phyloP scores from a whole-genome alignment of 1,284 basidiomycete species.

The Takashimella koratensis region DNA sequence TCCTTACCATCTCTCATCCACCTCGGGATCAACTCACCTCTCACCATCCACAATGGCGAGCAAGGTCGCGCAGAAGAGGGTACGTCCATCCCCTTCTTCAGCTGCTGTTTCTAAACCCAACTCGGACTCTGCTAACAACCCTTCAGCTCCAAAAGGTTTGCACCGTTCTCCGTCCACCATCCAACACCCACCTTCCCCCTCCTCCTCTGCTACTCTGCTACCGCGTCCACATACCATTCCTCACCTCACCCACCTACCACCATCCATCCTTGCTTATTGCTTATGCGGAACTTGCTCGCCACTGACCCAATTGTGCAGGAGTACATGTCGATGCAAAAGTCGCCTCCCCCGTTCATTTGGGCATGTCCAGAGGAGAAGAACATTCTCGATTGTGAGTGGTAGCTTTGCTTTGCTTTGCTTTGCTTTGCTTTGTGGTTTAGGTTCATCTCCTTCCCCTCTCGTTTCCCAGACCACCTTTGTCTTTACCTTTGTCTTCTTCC shows the following conservation, averaged over 20 bases:
- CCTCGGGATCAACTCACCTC: slow-evolving; percentile 6
- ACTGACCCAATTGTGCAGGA: slow-evolving; percentile 74
- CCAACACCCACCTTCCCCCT: neutral
- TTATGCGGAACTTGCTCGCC: neutral
- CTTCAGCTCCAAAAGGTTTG: slow-evolving; percentile 43
- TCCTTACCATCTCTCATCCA: neutral
- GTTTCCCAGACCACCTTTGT: neutral
- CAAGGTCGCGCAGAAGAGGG: slow-evolving; percentile 50
- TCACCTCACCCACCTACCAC: neutral
- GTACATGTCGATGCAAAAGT: slow-evolving; percentile 86
- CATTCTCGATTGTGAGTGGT: slow-evolving; percentile 59
- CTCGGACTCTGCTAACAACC: neutral
- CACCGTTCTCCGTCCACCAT: neutral
- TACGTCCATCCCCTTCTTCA: slow-evolving; percentile 21
- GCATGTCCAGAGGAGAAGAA: slow-evolving; percentile 94
- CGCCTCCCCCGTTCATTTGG: slow-evolving; percentile 91
- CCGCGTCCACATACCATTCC: neutral
- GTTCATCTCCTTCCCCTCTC: neutral
- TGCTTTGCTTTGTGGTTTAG: no score
- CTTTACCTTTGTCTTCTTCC: neutral
- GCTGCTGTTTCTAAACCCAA: neutral
- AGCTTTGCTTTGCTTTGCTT: neutral
- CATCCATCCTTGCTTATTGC: neutral
- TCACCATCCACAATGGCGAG: slow-evolving; percentile 41
- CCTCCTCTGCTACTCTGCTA: neutral